Evolutionary conservation across 2,329 filamentous ascomycete genomes (phyloP).

Genomic region (Pseudogymnoascus sp.): DNA sequence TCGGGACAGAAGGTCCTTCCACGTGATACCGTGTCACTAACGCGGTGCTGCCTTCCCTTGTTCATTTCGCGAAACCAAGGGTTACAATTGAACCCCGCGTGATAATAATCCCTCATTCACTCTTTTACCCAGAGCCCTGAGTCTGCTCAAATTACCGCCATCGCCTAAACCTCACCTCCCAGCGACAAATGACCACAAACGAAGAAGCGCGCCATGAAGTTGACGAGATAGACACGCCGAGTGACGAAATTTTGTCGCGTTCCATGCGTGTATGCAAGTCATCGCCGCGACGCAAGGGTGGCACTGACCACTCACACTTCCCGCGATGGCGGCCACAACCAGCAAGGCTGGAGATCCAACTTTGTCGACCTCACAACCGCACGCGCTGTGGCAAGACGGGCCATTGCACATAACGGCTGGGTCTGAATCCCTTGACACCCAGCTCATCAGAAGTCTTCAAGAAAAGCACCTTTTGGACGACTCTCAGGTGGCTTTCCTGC

Average conservation of each 20-base stretch:
- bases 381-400: background rate
- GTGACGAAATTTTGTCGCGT: background rate
- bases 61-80: background rate
- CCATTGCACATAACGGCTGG: background rate
- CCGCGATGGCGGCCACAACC: background rate
- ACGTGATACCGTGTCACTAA: constrained; percentile 5
- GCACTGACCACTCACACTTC: constrained; percentile 1
- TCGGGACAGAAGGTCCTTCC: no score
- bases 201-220: background rate
- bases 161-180: background rate
- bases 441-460: background rate
- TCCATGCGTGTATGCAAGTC: constrained; percentile 1
- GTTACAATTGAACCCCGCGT: background rate
- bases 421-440: background rate
- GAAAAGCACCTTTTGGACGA: background rate
- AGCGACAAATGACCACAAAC: background rate
- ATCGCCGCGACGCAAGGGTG: constrained; percentile 6
- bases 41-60: background rate
- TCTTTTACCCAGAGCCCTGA: background rate
- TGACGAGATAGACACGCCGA: background rate
- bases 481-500: background rate
- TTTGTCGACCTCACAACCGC: background rate
- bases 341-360: background rate
- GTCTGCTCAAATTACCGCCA: background rate
- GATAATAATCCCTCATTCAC: background rate